phyloP scores from a whole-genome alignment of 257 asterid species.

The Jasminum sambac region DNA sequence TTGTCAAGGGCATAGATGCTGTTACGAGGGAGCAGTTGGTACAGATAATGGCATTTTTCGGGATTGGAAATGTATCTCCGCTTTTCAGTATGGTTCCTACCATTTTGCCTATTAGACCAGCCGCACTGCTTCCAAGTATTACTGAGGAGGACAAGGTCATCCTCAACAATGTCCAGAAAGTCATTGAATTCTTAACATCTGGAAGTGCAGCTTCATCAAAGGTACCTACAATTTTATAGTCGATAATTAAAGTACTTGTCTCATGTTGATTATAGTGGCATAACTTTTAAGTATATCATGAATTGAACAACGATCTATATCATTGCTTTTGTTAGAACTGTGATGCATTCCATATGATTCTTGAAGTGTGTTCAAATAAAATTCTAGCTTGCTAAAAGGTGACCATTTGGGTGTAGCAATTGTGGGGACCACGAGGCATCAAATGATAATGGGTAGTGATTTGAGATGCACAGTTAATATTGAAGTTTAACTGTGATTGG shows the following conservation, averaged over 20 bases:
- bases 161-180: constrained; percentile 83
- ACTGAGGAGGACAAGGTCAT: constrained; percentile 87
- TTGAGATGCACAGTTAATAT: no score
- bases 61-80: constrained; percentile 67
- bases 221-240: constrained; percentile 42
- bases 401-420: no score
- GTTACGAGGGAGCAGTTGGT: constrained; percentile 88
- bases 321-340: neutral
- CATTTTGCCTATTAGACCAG: constrained; percentile 77
- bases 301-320: neutral
- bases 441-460: no score
- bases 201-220: constrained; percentile 62
- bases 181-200: constrained; percentile 68
- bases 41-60: constrained; percentile 67
- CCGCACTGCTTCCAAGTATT: constrained; percentile 82
- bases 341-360: neutral
- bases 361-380: no score
- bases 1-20: constrained; percentile 98
- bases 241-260: neutral
- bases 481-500: no score
- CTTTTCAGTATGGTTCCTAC: constrained; percentile 87
- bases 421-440: no score
- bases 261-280: no score
- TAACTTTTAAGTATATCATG: neutral
- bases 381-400: no score